Conservation (phyloP, 805 yeast genomes). For the Jamesozyma lodderae region DNA sequence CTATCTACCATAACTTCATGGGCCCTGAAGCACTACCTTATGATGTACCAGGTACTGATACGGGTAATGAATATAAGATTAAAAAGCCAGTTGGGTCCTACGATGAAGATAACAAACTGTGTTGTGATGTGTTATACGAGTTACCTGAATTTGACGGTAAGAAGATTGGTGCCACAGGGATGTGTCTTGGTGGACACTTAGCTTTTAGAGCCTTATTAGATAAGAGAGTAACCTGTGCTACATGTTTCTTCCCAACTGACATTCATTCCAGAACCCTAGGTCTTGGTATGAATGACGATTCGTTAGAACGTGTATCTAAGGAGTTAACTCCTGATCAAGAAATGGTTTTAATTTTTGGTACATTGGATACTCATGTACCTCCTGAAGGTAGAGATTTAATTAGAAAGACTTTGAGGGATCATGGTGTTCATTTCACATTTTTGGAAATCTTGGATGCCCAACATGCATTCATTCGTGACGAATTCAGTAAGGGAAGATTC, state of each 20-base stretch:
- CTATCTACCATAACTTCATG: conserved; percentile 68
- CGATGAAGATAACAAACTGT: conserved; percentile 61
- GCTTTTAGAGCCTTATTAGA: conserved; percentile 62
- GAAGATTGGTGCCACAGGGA: conserved; percentile 71
- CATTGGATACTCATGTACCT: conserved; percentile 73
- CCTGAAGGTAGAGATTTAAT: conserved; percentile 68
- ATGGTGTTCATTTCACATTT: conserved; percentile 56
- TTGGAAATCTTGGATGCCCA: conserved; percentile 72
- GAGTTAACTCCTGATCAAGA: conserved; percentile 50
- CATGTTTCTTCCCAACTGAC: conserved; percentile 75
- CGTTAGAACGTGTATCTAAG: conserved; percentile 43
- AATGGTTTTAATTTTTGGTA: conserved; percentile 62
- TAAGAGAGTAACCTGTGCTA: conserved; percentile 53
- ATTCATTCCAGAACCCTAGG: conserved; percentile 64
- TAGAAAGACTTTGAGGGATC: conserved; percentile 48
- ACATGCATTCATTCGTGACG: conserved; percentile 78
- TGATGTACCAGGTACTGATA: conserved; percentile 66
- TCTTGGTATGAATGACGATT: conserved; percentile 53
- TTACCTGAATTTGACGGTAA: conserved; percentile 57
- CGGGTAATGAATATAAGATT: conserved; percentile 58
- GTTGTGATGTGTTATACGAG: conserved; percentile 51
- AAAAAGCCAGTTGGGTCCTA: conserved; percentile 61
- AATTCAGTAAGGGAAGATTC: conserved; percentile 67
- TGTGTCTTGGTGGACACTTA: conserved; percentile 81
- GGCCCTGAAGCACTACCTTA: conserved; percentile 56